Percentiles rank a stretch among this genome's conserved stretches.
These are phyloP conservation scores for Allantophomopsis lycopodina DNA, from an alignment of 2,329 filamentous ascomycete species.

Conservation along the genomic window DNA sequence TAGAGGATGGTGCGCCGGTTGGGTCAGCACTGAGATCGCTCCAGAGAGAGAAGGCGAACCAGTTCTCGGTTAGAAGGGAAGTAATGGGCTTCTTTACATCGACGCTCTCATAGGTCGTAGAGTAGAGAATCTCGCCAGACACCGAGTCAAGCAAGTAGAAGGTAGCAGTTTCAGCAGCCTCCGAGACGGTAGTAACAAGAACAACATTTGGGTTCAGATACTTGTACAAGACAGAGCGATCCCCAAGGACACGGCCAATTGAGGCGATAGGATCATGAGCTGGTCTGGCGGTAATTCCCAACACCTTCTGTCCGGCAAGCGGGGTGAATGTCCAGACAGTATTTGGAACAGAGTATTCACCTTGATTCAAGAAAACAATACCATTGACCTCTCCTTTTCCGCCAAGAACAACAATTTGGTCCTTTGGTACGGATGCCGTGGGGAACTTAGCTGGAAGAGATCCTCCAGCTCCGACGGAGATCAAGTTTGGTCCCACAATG, in stretches of 20 bases:
- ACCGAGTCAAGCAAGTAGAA: constrained; percentile 77
- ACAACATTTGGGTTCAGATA: constrained; percentile 83
- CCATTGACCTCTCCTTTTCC: constrained; percentile 37
- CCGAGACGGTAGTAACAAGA: constrained; percentile 56
- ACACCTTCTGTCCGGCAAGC: constrained; percentile 50
- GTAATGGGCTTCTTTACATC: constrained; percentile 62
- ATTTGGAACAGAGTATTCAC: constrained; percentile 26
- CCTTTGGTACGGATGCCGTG: constrained; percentile 30
- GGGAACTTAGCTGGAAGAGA: constrained; percentile 29
- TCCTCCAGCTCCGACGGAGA: constrained; percentile 37
- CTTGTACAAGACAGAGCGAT: constrained; percentile 92
- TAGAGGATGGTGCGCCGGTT: constrained; percentile 44
- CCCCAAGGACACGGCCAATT: constrained; percentile 84
- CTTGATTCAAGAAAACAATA: constrained; percentile 32
- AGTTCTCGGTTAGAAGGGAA: constrained; percentile 82
- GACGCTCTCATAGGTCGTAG: constrained; percentile 56
- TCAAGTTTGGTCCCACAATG: constrained; percentile 34
- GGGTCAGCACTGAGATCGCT: constrained; percentile 43
- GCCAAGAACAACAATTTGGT: constrained; percentile 39
- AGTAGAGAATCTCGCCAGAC: constrained; percentile 67
- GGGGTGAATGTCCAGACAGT: constrained; percentile 64
- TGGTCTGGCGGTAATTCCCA: constrained; percentile 53
- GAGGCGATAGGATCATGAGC: constrained; percentile 81
- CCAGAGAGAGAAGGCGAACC: constrained; percentile 79
- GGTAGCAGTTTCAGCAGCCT: constrained; percentile 43